Percentiles rank a stretch among this genome's conserved stretches.
Evolutionary conservation across 192 early-diverging fungal species (phyloP).

Genomic region (Chytriomyces sp.): DNA sequence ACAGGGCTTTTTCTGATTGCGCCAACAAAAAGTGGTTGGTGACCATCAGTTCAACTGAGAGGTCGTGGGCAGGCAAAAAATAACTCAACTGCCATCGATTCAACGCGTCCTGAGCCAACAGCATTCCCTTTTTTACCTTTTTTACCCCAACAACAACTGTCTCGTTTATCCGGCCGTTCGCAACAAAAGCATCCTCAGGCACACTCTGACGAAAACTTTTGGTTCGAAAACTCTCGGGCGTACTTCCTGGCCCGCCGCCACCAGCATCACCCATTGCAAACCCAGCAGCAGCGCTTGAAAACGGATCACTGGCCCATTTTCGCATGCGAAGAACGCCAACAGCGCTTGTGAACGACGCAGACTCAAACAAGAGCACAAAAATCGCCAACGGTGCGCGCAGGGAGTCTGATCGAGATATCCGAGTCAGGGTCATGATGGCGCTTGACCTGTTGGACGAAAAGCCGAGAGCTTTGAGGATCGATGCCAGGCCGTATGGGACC

Average conservation of each 20-base stretch:
- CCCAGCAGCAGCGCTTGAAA: not conserved
- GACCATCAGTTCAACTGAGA: not conserved
- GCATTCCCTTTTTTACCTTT: not conserved
- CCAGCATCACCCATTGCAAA: too few species aligned
- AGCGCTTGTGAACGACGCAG: constrained; percentile 14
- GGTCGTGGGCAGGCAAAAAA: not conserved
- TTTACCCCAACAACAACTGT: not conserved
- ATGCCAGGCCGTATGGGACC: constrained; percentile 9
- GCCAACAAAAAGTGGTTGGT: not conserved
- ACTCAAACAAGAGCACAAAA: constrained; percentile 11
- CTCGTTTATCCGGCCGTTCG: not conserved
- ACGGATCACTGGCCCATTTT: constrained; percentile 15
- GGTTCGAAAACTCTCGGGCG: too few species aligned
- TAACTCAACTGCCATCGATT: constrained; percentile 25
- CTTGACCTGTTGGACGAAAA: not conserved
- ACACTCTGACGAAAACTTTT: too few species aligned
- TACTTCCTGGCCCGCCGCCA: too few species aligned
- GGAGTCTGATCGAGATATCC: not conserved
- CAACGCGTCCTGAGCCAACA: not conserved
- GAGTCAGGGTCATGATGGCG: not conserved
- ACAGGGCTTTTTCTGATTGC: constrained; percentile 20
- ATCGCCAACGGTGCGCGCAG: constrained; percentile 10
- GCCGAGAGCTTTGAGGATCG: constrained; percentile 22
- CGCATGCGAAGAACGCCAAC: constrained; percentile 15
- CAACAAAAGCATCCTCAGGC: constrained; percentile 4